A percentile compares a stretch with the other conserved stretches of the same genome.
Conservation (phyloP, 2,329 filamentous ascomycete genomes). For the Venturia pyrina region DNA sequence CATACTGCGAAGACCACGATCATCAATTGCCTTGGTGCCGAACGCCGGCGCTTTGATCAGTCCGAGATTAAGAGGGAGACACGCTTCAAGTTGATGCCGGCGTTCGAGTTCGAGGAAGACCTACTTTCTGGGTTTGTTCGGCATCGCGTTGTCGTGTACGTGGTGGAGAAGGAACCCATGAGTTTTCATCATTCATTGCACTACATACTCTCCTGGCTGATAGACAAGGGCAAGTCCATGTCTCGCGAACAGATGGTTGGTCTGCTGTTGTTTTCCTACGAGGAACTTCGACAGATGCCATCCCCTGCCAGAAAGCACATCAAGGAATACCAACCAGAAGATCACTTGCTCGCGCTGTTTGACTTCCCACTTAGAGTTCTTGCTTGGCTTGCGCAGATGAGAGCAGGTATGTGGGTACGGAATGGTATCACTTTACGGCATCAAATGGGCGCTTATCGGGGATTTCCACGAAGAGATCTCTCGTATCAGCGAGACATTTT, state of each 20-base stretch:
- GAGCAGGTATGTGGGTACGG: slow-evolving; percentile 95
- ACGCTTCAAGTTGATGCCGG: slow-evolving; percentile 65
- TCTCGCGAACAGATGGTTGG: slow-evolving; percentile 54
- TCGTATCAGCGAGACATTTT: slow-evolving; percentile 94
- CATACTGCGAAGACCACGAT: slow-evolving; percentile 76
- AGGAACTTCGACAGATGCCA: slow-evolving; percentile 57
- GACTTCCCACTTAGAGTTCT: slow-evolving; percentile 90
- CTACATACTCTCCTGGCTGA: slow-evolving; percentile 90
- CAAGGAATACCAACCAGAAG: slow-evolving; percentile 54
- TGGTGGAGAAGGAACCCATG: slow-evolving; percentile 80
- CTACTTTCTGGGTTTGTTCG: slow-evolving; percentile 27
- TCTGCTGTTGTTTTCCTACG: slow-evolving; percentile 61
- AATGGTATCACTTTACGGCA: slow-evolving; percentile 94
- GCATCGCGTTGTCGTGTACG: slow-evolving; percentile 70
- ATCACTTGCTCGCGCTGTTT: slow-evolving; percentile 77
- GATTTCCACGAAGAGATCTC: slow-evolving; percentile 80
- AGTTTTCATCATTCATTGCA: slow-evolving; percentile 97
- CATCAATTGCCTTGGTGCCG: slow-evolving; percentile 78
- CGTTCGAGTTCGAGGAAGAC: slow-evolving; percentile 67
- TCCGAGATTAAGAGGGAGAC: slow-evolving; percentile 82
- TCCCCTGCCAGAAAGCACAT: slow-evolving; percentile 49
- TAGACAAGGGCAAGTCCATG: slow-evolving; percentile 79
- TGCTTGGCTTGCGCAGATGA: slow-evolving; percentile 96
- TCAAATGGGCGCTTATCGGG: slow-evolving; percentile 87
- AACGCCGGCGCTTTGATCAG: slow-evolving; percentile 73